Evolutionary conservation across 2,329 filamentous ascomycete genomes (phyloP).

Genomic region (Pestalotiopsis sp.): DNA sequence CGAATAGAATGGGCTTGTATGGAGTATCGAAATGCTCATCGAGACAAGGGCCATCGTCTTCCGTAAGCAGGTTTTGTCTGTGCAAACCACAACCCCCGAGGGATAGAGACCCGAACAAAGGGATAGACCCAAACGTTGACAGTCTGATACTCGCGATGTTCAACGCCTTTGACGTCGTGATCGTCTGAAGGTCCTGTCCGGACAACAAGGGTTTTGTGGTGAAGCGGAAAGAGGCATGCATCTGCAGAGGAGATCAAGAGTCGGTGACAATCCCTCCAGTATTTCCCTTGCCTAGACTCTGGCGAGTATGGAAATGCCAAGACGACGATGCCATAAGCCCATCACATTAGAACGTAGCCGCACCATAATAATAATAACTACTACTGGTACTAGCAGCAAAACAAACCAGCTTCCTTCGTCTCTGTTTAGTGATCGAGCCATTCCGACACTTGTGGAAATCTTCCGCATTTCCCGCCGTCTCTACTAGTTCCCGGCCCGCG

Average conservation of each 20-base stretch:
- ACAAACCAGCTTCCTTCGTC: neutral
- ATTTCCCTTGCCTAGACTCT: neutral
- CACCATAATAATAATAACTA: neutral
- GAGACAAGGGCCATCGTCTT: neutral
- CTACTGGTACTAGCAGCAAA: no score
- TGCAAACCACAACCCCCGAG: no score
- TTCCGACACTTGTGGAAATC: slow-evolving; percentile 1
- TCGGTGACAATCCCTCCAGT: neutral
- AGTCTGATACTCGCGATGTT: neutral
- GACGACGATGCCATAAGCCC: neutral
- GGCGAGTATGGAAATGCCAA: neutral
- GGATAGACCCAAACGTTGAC: neutral
- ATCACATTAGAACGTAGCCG: neutral
- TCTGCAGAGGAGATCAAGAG: neutral
- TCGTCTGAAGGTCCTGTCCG: neutral
- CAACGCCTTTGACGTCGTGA: neutral
- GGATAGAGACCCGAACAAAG: neutral
- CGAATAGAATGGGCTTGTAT: no score
- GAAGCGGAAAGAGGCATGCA: neutral
- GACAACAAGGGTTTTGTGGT: neutral
- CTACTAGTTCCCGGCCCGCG: neutral
- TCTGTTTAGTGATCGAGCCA: neutral
- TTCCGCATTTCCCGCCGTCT: neutral
- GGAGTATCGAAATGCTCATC: neutral
- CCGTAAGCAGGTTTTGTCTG: no score